phyloP scores from a whole-genome alignment of 1,284 basidiomycete species.

The Butyriboletus regius region DNA sequence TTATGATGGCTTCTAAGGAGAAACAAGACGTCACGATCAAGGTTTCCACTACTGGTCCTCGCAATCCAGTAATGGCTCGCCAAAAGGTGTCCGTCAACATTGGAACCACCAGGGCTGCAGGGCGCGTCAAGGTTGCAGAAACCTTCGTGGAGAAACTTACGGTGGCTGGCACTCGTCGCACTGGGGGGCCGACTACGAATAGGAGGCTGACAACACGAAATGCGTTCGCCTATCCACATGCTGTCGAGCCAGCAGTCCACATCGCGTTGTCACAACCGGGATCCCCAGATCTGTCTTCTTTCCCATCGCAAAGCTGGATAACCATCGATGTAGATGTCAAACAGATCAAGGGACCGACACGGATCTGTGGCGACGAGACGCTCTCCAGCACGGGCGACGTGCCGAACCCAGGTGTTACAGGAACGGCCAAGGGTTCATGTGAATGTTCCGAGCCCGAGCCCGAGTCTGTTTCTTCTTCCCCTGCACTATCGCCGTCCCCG shows the following conservation, averaged over 20 bases:
- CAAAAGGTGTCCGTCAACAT: neutral
- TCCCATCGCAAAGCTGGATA: constrained; percentile 7
- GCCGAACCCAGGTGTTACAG: neutral
- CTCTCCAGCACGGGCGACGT: neutral
- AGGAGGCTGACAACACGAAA: neutral
- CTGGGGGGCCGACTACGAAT: neutral
- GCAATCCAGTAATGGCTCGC: neutral
- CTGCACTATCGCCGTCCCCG: neutral
- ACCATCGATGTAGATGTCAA: neutral
- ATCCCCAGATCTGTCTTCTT: constrained; percentile 4
- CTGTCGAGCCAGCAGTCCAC: neutral
- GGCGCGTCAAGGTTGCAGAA: neutral
- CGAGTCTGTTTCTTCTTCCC: neutral
- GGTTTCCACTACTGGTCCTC: neutral
- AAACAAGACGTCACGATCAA: neutral
- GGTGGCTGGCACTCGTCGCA: neutral
- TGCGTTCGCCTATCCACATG: neutral
- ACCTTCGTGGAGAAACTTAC: neutral
- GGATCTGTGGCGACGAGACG: neutral
- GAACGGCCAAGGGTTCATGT: neutral
- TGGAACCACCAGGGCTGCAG: too few species aligned
- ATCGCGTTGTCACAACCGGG: neutral
- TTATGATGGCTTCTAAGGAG: neutral
- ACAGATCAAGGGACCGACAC: neutral
- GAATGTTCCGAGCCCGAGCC: neutral